Base-by-base conservation (phyloP, 352 stramenopile species). In the Globisporangium recalcitrans region DNA sequence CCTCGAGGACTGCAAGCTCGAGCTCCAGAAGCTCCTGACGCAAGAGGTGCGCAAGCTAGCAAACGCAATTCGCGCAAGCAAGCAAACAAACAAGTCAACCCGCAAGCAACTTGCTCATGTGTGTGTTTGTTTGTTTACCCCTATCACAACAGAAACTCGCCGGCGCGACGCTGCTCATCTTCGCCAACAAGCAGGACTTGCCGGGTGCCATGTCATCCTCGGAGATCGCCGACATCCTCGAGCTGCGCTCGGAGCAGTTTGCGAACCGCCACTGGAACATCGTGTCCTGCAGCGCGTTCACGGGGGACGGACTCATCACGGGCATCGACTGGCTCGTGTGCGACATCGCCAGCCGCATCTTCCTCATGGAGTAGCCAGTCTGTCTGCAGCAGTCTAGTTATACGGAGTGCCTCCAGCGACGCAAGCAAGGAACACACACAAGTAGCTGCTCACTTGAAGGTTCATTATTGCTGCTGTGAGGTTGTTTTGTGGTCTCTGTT, bases 161-260 rank as follows among this genome's bases (percentile, higher is more conserved):
- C 1, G 49, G 97, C n/a, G 97, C 97, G 9, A 98, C 92, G 49
- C 78, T 99, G n/a, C 77, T 99, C 36, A 98, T 99, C 66, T 98
- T 99, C 61, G 97, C 97, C 32, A 99, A 99, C 84, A 99, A 99
- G 69, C 96, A 99, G 70, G 97, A 99, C 67, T 71, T 99, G 6
- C 80, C 80, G 8, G 95, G 96, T 2, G 95, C 97, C 26, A 71
- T 99, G 11, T 80, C 80, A 11, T 78, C 75, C 5, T 77, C 91
- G 16, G 89, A 98, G 66, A 99, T 99, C 68, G 88, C 83, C 13
- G 67, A 93, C 40, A 73, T 83, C 19, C 77, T 98, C 29, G 85
- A 88, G 14, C 82, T 98, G 60, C 76, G 73, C 46, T 85, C 79
- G 4, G 74, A 83, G 38, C 79, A 93, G 60, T 95, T 93, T 63